Percentiles rank a stretch among this genome's conserved stretches.
Evolutionary conservation across 2,329 filamentous ascomycete genomes (phyloP).

Genomic region (Microcyclospora tardicrescens): DNA sequence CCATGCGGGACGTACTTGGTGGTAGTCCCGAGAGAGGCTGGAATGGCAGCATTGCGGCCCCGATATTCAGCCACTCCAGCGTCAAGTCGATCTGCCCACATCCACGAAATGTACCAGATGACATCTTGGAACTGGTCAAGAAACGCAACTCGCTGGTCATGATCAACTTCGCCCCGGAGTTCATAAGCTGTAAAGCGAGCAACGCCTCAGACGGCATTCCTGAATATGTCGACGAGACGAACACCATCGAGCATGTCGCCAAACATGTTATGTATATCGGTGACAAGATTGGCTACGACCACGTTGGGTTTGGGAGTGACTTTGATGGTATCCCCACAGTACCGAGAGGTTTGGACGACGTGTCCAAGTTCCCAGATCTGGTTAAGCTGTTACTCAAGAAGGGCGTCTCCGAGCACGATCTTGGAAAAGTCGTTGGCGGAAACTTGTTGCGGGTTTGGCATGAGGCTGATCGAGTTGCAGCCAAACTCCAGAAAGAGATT

Average conservation of each 20-base stretch:
- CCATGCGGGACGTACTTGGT: slow-evolving; percentile 71
- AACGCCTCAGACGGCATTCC: slow-evolving; percentile 49
- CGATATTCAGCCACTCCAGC: slow-evolving; percentile 83
- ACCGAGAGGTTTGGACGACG: slow-evolving; percentile 68
- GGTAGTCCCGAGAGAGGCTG: slow-evolving; percentile 39
- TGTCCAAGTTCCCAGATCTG: slow-evolving; percentile 68
- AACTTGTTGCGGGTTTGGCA: slow-evolving; percentile 78
- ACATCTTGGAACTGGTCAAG: slow-evolving; percentile 66
- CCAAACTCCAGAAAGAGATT: slow-evolving; percentile 43
- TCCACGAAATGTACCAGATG: slow-evolving; percentile 79
- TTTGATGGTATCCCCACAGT: slow-evolving; percentile 64
- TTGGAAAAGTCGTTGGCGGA: slow-evolving; percentile 59
- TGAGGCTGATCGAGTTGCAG: slow-evolving; percentile 61
- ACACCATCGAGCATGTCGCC: slow-evolving; percentile 64
- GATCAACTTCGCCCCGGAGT: slow-evolving; percentile 78
- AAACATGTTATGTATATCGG: slow-evolving; percentile 76
- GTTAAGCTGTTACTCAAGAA: slow-evolving; percentile 60
- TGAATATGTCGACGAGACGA: slow-evolving; percentile 51
- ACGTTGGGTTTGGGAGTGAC: slow-evolving; percentile 81
- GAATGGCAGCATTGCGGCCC: slow-evolving; percentile 62
- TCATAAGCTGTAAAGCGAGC: slow-evolving; percentile 58
- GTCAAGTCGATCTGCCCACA: slow-evolving; percentile 72
- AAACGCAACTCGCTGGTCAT: slow-evolving; percentile 65
- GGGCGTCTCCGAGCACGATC: slow-evolving; percentile 63
- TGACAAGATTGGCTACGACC: slow-evolving; percentile 66